Evolutionary conservation across 768 basidiomycete species (phyloP), one percentile per base, ranked within the genome.

Genomic region (Boletus sp.): DNA sequence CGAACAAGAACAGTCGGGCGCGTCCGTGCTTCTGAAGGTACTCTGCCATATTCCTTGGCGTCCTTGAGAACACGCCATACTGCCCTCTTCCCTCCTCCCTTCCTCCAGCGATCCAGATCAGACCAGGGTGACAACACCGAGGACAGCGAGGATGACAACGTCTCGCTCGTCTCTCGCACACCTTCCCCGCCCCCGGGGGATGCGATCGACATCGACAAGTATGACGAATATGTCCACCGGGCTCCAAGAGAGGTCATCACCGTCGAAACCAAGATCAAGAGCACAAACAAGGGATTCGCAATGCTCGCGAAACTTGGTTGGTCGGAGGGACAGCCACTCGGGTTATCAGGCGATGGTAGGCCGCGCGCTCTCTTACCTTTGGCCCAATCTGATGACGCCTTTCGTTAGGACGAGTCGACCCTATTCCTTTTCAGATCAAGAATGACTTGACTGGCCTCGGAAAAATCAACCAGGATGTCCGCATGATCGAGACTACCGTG

Each of bases 401-500:
- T 52, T 30, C 57, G 57, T 20, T 57, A 93, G 92, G 89, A 40
- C 89, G 90, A 54, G 79, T 88, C 51, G 91, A 94, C 46, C 92
- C 92, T 2, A 78, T 94, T 42, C 91, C 92, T 9, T 93, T 93
- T 69, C 80, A 85, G 54, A 75, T 91, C 63, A 92, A 93, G 70
- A 79, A 78, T 37, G 92, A 93, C 65, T 76, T 82, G 42, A 90
- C 86, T 24, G 92, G 92, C 12, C 78, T 94, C 17, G 92, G 92
- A 15, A 93, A 92, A 68, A 78, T 78, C 5, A 87, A 71, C 52
- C 89, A 91, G 67, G 92, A 94, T 69, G 82, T 89, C 41, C 83
- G 84, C 40, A 87, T 92, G 85, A 89, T 92, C 46, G 90, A 92
- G 70, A 85, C 87, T 0, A 92, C 90, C 8, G 91, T 92, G 28